A percentile compares a stretch with the other conserved stretches of the same genome.
Conservation (phyloP, 163 green algal genomes). For the Chloromonas sp. region DNA sequence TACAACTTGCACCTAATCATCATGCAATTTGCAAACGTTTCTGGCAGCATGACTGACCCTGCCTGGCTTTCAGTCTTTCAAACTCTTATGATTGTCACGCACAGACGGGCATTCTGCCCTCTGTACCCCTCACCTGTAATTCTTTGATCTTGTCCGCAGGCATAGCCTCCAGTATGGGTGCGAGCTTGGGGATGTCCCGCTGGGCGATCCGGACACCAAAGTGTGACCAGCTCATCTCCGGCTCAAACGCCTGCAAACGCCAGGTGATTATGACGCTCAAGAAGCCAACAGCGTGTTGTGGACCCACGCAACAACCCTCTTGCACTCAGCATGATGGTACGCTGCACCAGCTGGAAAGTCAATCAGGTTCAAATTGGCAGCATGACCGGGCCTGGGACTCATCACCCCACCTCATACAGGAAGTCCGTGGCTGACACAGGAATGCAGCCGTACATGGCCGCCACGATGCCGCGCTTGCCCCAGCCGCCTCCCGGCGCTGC, state of each 20-base stretch:
- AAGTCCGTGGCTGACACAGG: conserved; percentile 36
- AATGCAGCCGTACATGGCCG: conserved; percentile 41
- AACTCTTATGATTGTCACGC: too few relatives aligned
- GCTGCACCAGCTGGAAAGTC: too few relatives aligned
- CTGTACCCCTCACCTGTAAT: too few relatives aligned
- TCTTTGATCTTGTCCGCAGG: too few relatives aligned
- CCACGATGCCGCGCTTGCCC: conserved; percentile 43
- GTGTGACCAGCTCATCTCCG: conserved; percentile 30
- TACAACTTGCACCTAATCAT: not conserved
- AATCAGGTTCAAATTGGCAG: too few relatives aligned
- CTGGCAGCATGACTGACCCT: not conserved
- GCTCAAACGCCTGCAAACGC: conserved; percentile 30
- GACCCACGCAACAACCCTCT: too few relatives aligned
- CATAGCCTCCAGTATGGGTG: conserved; percentile 19
- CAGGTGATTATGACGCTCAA: not conserved
- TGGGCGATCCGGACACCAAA: conserved; percentile 22
- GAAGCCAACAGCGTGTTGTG: too few relatives aligned
- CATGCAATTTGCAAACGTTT: not conserved
- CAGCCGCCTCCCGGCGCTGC: conserved; percentile 35
- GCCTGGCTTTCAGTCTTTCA: not conserved
- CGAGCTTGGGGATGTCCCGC: conserved; percentile 27
- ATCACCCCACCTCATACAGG: conserved; percentile 24
- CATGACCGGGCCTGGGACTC: too few relatives aligned
- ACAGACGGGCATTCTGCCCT: too few relatives aligned
- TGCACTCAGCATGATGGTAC: too few relatives aligned